A percentile compares a stretch with the other conserved stretches of the same genome.
phyloP scores from a whole-genome alignment of 2,329 filamentous ascomycete genomes.

The Pseudonectria foliicola region DNA sequence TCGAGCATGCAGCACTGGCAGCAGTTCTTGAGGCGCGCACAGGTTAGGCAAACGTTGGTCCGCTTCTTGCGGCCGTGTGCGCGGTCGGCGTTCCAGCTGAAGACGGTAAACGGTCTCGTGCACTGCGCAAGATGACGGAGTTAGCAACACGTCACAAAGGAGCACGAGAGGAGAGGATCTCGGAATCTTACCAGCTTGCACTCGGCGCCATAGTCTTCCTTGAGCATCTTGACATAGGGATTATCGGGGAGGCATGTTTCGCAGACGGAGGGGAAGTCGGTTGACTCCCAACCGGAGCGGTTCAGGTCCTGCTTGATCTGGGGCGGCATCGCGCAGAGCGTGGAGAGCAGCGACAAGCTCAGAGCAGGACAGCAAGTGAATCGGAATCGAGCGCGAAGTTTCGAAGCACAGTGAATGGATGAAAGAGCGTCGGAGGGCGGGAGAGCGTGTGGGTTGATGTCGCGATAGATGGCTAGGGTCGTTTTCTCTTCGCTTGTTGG shows the following conservation, averaged over 20 bases:
- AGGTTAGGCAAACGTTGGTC: constrained; percentile 93
- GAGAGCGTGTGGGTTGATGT: no score
- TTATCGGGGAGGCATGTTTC: constrained; percentile 95
- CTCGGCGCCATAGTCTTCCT: constrained; percentile 88
- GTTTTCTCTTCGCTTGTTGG: no score
- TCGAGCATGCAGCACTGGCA: constrained; percentile 99
- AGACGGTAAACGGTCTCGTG: constrained; percentile 91
- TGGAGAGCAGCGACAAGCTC: constrained; percentile 7
- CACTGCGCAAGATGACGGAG: constrained; percentile 39
- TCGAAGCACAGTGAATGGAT: no score
- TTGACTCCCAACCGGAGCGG: constrained; percentile 91
- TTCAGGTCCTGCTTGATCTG: constrained; percentile 97
- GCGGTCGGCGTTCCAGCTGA: constrained; percentile 89
- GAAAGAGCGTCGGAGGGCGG: no score
- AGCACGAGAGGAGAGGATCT: constrained; percentile 1
- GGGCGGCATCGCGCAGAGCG: constrained; percentile 56
- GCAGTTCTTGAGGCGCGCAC: constrained; percentile 95
- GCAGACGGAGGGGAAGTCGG: constrained; percentile 80
- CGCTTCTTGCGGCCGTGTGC: constrained; percentile 82
- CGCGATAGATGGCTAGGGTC: no score
- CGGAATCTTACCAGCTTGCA: constrained; percentile 54
- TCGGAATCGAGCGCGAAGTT: no score
- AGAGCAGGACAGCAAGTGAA: no score
- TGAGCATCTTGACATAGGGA: constrained; percentile 97
- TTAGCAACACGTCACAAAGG: constrained; percentile 2